These are phyloP conservation scores for Pseudoneurospora amorphoporcata DNA, from an alignment of 495 filamentous ascomycete genomes.

Conservation along the genomic window DNA sequence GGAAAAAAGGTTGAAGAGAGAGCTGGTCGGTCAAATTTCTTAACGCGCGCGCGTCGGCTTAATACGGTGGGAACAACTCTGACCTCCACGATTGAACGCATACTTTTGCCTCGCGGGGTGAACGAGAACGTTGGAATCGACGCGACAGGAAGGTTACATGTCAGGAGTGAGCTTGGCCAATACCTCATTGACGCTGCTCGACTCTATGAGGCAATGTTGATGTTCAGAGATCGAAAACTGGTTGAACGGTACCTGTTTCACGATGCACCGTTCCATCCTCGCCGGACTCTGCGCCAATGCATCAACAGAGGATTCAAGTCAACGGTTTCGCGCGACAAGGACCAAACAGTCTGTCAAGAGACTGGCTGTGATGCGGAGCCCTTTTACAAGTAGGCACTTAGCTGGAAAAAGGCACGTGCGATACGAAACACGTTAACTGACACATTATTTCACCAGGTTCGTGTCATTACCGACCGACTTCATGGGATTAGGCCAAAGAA, in stretches of 20 bases:
- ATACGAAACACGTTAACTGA: background rate
- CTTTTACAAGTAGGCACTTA: background rate
- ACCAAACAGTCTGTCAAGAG: background rate
- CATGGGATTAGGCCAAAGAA: background rate
- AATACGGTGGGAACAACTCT: background rate
- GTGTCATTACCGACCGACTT: background rate
- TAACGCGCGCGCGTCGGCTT: background rate
- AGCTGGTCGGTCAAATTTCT: no score
- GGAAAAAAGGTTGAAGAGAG: no score
- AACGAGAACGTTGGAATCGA: background rate
- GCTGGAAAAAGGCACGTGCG: background rate
- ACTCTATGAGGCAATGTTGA: conserved; percentile 31
- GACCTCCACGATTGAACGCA: background rate
- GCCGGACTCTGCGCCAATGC: conserved; percentile 57
- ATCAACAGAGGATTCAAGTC: background rate
- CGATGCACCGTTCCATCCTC: conserved; percentile 51
- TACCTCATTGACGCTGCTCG: conserved; percentile 26
- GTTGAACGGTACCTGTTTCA: conserved; percentile 46
- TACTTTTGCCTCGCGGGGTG: background rate
- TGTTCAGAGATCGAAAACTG: conserved; percentile 45
- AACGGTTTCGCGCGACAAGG: background rate
- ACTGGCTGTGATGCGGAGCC: background rate
- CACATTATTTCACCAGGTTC: background rate
- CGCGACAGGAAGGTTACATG: conserved; percentile 15
- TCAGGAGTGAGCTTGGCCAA: conserved; percentile 23